These are phyloP conservation scores for Croton laevigatus DNA, from an alignment of 441 rosid species.

Conservation along the genomic window DNA sequence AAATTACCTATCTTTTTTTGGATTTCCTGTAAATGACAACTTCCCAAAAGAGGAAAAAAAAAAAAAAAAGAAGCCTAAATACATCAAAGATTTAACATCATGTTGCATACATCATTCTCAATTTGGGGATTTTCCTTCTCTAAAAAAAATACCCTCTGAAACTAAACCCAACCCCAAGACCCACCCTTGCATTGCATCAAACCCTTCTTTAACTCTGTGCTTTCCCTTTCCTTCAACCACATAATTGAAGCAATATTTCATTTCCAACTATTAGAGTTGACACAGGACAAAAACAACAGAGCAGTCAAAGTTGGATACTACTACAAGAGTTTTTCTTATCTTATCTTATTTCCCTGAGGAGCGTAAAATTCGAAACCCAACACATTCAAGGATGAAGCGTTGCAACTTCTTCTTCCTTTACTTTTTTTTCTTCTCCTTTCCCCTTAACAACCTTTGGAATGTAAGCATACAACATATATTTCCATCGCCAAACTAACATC, in stretches of 20 bases:
- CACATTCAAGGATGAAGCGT: slow-evolving; percentile 24
- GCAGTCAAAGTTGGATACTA: slow-evolving; percentile 36
- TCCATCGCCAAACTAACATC: slow-evolving; percentile 13
- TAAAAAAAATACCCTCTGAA: slow-evolving; percentile 10
- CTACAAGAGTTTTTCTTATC: slow-evolving; percentile 16
- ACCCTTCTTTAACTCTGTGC: slow-evolving; percentile 11
- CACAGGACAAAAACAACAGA: slow-evolving; percentile 31
- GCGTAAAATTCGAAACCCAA: slow-evolving; percentile 14
- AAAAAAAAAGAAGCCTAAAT: slow-evolving; percentile 27
- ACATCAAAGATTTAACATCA: slow-evolving; percentile 30
- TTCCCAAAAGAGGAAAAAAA: neutral
- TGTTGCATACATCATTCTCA: slow-evolving; percentile 27
- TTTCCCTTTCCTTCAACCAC: slow-evolving; percentile 32
- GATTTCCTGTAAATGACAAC: slow-evolving; percentile 28
- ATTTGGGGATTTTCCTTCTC: slow-evolving; percentile 11
- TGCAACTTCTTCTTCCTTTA: slow-evolving; percentile 16
- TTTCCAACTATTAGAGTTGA: slow-evolving; percentile 33
- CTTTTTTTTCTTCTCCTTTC: slow-evolving; percentile 9
- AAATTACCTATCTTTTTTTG: slow-evolving; percentile 33
- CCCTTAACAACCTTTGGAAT: neutral
- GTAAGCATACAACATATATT: slow-evolving; percentile 17
- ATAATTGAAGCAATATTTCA: slow-evolving; percentile 37
- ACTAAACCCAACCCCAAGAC: slow-evolving; percentile 5
- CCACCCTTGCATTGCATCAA: neutral
- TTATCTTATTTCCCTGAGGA: slow-evolving; percentile 29